Evolutionary conservation across 768 basidiomycete species (phyloP).

Genomic region (Tricholoma sp.): DNA sequence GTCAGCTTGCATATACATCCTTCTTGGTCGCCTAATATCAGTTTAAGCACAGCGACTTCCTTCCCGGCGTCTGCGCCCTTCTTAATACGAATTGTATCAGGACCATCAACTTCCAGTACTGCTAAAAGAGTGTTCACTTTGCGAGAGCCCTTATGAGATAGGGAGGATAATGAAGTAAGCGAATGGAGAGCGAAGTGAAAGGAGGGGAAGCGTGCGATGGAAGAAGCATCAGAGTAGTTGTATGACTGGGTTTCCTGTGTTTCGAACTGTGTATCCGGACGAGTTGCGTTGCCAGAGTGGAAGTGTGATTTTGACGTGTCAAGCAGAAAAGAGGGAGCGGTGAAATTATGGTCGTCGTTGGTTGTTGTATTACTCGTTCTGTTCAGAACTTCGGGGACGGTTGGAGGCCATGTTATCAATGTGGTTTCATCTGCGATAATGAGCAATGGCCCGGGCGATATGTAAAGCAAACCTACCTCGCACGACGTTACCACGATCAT

Average conservation of each 20-base stretch:
- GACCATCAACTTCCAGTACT: constrained; percentile 73
- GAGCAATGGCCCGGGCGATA: neutral
- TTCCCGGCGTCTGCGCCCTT: constrained; percentile 67
- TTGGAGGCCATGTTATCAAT: constrained; percentile 56
- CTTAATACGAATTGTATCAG: constrained; percentile 61
- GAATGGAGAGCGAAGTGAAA: constrained; percentile 70
- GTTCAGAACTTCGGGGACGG: constrained; percentile 18
- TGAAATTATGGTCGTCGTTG: neutral
- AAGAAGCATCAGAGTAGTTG: constrained; percentile 61
- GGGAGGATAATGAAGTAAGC: constrained; percentile 46
- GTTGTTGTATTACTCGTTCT: neutral
- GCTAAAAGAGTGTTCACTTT: constrained; percentile 61
- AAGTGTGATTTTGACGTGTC: constrained; percentile 19
- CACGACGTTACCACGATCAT: neutral
- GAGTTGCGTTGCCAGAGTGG: neutral
- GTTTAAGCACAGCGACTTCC: constrained; percentile 60
- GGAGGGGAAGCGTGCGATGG: constrained; percentile 66
- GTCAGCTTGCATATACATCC: constrained; percentile 66
- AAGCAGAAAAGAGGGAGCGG: constrained; percentile 24
- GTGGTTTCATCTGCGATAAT: constrained; percentile 39
- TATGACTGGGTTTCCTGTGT: constrained; percentile 47
- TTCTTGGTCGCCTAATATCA: constrained; percentile 71
- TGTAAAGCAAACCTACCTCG: neutral
- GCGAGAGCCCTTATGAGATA: constrained; percentile 32
- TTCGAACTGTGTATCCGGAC: constrained; percentile 19